These are phyloP conservation scores for Gigaspora rosea DNA, from an alignment of 192 early-diverging fungal genomes.

Conservation along the genomic window DNA sequence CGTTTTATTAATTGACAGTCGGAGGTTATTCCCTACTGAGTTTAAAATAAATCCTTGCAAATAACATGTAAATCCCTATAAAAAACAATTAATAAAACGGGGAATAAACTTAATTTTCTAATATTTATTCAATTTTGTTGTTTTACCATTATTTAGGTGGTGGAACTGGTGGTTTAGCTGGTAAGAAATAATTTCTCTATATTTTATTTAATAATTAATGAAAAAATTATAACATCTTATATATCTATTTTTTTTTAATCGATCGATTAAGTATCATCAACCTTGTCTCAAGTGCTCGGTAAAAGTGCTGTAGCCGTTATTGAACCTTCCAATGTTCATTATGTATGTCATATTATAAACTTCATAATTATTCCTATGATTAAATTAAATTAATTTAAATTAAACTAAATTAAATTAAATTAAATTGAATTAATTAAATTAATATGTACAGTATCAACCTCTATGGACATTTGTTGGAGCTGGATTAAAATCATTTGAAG, in stretches of 20 bases:
- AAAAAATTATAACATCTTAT: background rate
- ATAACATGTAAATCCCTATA: no score
- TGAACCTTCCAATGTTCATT: constrained; percentile 70
- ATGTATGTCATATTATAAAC: constrained; percentile 46
- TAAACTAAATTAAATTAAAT: background rate
- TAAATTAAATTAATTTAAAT: background rate
- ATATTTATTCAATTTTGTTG: background rate
- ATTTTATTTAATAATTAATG: background rate
- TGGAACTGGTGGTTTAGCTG: constrained; percentile 57
- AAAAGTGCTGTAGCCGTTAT: constrained; percentile 70
- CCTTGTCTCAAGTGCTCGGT: constrained; percentile 63
- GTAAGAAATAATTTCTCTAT: constrained; percentile 31
- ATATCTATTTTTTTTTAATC: constrained; percentile 31
- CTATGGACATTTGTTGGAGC: constrained; percentile 89
- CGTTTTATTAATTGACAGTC: no score
- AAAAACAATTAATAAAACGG: no score
- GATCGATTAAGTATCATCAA: constrained; percentile 58
- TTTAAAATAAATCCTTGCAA: no score
- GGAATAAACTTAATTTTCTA: background rate
- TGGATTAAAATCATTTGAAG: constrained; percentile 76
- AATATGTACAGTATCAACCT: constrained; percentile 69
- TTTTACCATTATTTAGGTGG: constrained; percentile 41
- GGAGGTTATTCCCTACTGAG: no score
- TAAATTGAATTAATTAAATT: constrained; percentile 4
- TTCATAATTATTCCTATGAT: background rate